These are phyloP conservation scores for Fusarium fujikuroi DNA, from an alignment of 2,329 filamentous ascomycete species.

Conservation along the genomic window DNA sequence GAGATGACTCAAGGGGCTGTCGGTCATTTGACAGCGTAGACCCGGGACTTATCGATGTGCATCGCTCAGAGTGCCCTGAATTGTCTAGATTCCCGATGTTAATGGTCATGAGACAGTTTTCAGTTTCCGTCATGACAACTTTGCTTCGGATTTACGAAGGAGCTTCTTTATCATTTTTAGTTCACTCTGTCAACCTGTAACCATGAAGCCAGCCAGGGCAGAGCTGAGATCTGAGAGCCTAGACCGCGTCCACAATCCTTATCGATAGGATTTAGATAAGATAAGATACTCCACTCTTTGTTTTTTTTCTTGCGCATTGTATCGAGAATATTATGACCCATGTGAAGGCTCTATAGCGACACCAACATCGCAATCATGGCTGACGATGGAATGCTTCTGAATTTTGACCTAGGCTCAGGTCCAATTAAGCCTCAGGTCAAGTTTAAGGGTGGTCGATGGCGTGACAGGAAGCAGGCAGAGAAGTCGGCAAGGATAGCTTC, in stretches of 20 bases:
- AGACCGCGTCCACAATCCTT: constrained; percentile 10
- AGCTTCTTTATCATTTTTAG: not conserved
- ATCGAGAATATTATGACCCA: constrained; percentile 34
- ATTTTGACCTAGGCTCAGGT: constrained; percentile 81
- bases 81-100: not conserved
- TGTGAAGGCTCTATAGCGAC: constrained; percentile 32
- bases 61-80: not conserved
- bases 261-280: constrained; percentile 38
- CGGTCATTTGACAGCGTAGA: constrained; percentile 28
- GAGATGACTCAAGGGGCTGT: constrained; percentile 7
- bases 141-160: constrained; percentile 20
- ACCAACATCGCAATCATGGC: constrained; percentile 69
- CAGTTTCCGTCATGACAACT: not conserved
- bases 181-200: not conserved
- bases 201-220: not conserved
- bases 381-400: constrained; percentile 94
- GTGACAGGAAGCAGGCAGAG: constrained; percentile 80
- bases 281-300: constrained; percentile 23
- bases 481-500: constrained; percentile 47
- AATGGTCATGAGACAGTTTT: constrained; percentile 4
- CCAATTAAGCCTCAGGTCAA: constrained; percentile 70
- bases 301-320: constrained; percentile 34
- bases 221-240: not conserved
- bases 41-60: constrained; percentile 3
- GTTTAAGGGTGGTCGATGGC: constrained; percentile 94